Evolutionary conservation across 2,329 filamentous ascomycete species (phyloP).

Genomic region (Kalmusia sp.): DNA sequence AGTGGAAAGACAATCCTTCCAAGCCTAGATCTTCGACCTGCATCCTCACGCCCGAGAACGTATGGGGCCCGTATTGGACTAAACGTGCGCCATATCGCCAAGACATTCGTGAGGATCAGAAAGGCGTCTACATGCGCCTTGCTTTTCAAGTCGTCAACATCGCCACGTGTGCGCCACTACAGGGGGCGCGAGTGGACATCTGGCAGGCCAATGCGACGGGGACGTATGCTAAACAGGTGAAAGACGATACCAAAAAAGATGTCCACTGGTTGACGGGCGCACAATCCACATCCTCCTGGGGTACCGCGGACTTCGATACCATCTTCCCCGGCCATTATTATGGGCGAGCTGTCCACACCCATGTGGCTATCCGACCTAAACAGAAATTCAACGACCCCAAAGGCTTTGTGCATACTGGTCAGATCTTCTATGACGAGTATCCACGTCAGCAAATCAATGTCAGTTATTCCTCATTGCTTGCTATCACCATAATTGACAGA

Average conservation of each 20-base stretch:
- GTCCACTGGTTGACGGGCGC: slow-evolving; percentile 50
- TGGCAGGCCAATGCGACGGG: slow-evolving; percentile 53
- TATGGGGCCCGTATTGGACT: slow-evolving; percentile 43
- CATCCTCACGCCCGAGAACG: slow-evolving; percentile 25
- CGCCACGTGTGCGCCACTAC: slow-evolving; percentile 56
- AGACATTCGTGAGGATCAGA: slow-evolving; percentile 55
- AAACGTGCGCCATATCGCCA: slow-evolving; percentile 56
- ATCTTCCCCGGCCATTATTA: slow-evolving; percentile 51
- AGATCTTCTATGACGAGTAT: slow-evolving; percentile 48
- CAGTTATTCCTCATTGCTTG: slow-evolving; percentile 16
- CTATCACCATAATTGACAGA: not conserved
- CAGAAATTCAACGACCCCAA: not conserved
- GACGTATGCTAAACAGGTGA: slow-evolving; percentile 8
- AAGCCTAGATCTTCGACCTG: slow-evolving; percentile 7
- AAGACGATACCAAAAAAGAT: not conserved
- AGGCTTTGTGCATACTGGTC: slow-evolving; percentile 36
- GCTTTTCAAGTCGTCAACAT: slow-evolving; percentile 60
- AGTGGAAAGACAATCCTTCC: not conserved
- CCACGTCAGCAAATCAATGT: slow-evolving; percentile 42
- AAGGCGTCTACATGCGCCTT: slow-evolving; percentile 54
- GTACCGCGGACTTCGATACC: slow-evolving; percentile 56
- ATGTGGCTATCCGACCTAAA: slow-evolving; percentile 38
- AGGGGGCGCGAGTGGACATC: slow-evolving; percentile 55
- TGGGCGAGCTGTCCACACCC: slow-evolving; percentile 22
- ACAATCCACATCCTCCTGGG: slow-evolving; percentile 52